phyloP scores from a whole-genome alignment of 768 basidiomycete genomes.

The Mycena vitilis region DNA sequence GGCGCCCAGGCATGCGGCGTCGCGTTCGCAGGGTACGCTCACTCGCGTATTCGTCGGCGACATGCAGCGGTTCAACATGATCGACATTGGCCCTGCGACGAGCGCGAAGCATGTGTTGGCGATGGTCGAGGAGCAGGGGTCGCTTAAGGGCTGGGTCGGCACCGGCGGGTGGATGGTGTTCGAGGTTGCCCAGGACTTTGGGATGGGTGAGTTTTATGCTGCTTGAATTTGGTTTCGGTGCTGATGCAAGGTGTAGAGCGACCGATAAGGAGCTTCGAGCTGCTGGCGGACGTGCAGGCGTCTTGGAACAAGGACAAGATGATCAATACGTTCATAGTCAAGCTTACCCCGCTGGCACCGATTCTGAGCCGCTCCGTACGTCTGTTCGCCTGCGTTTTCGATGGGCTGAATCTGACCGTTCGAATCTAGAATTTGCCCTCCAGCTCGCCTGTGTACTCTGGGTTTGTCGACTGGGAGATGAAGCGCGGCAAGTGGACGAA shows the following conservation, averaged over 20 bases:
- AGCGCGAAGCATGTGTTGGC: constrained; percentile 80
- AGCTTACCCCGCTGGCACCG: constrained; percentile 73
- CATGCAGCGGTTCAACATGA: constrained; percentile 78
- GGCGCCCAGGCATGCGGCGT: constrained; percentile 39
- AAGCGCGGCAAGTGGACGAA: constrained; percentile 98
- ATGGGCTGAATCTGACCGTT: constrained; percentile 33
- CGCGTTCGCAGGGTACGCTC: constrained; percentile 56
- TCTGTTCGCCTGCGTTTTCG: constrained; percentile 31
- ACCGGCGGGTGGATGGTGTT: constrained; percentile 89
- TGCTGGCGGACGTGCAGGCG: constrained; percentile 79
- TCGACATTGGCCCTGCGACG: constrained; percentile 76
- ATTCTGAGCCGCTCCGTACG: constrained; percentile 71
- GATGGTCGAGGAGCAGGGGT: constrained; percentile 73
- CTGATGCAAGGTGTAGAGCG: constrained; percentile 68
- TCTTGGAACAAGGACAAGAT: constrained; percentile 91
- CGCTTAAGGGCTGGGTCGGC: constrained; percentile 68
- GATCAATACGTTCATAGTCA: constrained; percentile 84
- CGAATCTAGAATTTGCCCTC: constrained; percentile 52
- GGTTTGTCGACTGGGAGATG: constrained; percentile 88
- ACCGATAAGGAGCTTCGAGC: constrained; percentile 88
- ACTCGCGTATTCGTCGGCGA: constrained; percentile 84
- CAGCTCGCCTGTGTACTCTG: constrained; percentile 58
- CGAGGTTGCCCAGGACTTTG: constrained; percentile 91
- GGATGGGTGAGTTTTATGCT: constrained; percentile 73
- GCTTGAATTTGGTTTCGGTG: constrained; percentile 18